Evolutionary conservation across 78 protist species (phyloP).

Genomic region (Dictyostelium discoideum): DNA sequence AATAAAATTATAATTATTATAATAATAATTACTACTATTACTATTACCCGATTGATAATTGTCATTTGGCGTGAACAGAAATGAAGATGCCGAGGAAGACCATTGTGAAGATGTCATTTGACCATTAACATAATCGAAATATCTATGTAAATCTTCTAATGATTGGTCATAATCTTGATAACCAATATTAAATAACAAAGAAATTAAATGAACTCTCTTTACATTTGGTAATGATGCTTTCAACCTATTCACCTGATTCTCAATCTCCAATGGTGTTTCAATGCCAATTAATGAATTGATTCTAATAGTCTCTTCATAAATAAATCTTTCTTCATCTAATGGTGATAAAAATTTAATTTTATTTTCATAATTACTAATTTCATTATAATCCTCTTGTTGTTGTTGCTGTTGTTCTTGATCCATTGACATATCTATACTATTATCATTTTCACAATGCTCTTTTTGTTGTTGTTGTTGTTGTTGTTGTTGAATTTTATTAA

Average conservation of each 20-base stretch:
- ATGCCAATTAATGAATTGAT: slow-evolving; percentile 34
- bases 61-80: neutral
- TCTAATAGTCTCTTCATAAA: slow-evolving; percentile 19
- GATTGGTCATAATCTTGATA: slow-evolving; percentile 51
- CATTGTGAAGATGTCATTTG: neutral
- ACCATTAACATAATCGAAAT: slow-evolving; percentile 66
- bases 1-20: no score
- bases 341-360: slow-evolving; percentile 65
- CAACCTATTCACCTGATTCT: neutral
- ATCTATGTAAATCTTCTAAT: slow-evolving; percentile 65
- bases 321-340: slow-evolving; percentile 49
- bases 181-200: neutral
- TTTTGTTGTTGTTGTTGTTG: neutral
- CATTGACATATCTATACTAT: neutral
- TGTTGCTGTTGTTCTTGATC: no score
- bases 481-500: neutral
- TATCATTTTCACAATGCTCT: neutral
- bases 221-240: slow-evolving; percentile 36
- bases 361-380: neutral
- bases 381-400: no score
- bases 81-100: neutral
- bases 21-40: no score
- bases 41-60: no score
- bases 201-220: neutral
- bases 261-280: slow-evolving; percentile 15